Percentiles rank a stretch among this genome's conserved stretches.
Evolutionary conservation across 768 basidiomycete species (phyloP).

Genomic region (Hygrocybe coccinea): DNA sequence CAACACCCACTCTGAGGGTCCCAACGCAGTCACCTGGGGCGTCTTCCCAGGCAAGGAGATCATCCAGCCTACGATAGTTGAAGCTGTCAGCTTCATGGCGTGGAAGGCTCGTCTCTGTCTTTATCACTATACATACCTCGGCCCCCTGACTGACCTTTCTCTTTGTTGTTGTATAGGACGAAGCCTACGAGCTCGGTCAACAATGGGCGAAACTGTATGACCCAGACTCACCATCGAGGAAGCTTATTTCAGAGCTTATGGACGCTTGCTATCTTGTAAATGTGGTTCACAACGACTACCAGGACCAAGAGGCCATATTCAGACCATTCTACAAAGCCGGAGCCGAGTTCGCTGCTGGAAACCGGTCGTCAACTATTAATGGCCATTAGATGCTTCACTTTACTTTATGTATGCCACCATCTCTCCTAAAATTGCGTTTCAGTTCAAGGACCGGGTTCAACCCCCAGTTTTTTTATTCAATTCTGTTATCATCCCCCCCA

Average conservation of each 20-base stretch:
- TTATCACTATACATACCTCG: not conserved
- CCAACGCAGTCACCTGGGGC: conserved; percentile 99
- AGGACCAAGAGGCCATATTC: conserved; percentile 79
- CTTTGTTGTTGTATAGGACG: conserved; percentile 54
- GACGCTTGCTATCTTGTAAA: conserved; percentile 83
- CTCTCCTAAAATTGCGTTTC: conserved; percentile 13
- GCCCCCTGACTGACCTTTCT: not conserved
- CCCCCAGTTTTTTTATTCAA: conserved; percentile 11
- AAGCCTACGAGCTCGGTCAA: conserved; percentile 86
- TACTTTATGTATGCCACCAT: conserved; percentile 16
- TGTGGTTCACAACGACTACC: conserved; percentile 95
- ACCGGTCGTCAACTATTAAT: conserved; percentile 37
- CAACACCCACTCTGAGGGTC: conserved; percentile 91
- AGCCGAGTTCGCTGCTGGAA: conserved; percentile 48
- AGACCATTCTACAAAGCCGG: conserved; percentile 78
- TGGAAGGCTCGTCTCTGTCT: conserved; percentile 69
- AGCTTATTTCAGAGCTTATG: conserved; percentile 75
- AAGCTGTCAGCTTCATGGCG: conserved; percentile 96
- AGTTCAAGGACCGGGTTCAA: conserved; percentile 3
- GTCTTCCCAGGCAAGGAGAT: conserved; percentile 98
- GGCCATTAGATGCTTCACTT: conserved; percentile 31
- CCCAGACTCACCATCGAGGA: conserved; percentile 63
- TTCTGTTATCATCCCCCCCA: not conserved
- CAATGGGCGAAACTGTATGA: conserved; percentile 92
- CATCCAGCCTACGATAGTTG: conserved; percentile 92